phyloP scores from a whole-genome alignment of 768 basidiomycete genomes.

The Lactarius indigo region DNA sequence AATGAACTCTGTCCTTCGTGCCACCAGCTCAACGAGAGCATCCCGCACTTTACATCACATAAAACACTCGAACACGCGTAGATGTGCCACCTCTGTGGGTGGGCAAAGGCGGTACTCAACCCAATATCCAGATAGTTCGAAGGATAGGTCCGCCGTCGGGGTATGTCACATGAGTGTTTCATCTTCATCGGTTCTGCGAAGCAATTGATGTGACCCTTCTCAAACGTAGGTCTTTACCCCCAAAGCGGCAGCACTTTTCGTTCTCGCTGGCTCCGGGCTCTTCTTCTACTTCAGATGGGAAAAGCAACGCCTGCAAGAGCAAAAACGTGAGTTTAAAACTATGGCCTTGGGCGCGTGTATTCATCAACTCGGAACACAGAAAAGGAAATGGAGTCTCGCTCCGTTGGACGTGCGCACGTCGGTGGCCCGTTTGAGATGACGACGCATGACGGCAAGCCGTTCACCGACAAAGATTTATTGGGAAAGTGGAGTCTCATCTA shows the following conservation, averaged over 20 bases:
- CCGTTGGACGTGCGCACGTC: constrained; percentile 81
- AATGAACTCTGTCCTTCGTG: constrained; percentile 19
- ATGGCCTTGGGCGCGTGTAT: neutral
- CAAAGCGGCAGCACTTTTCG: constrained; percentile 74
- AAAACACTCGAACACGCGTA: neutral
- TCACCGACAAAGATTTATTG: constrained; percentile 78
- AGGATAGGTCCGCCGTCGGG: constrained; percentile 23
- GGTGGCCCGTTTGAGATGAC: constrained; percentile 87
- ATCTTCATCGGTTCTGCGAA: neutral
- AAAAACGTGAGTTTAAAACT: constrained; percentile 53
- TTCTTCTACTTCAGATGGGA: constrained; percentile 88
- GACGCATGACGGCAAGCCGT: constrained; percentile 59
- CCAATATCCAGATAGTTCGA: constrained; percentile 7
- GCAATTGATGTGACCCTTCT: neutral
- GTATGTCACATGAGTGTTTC: constrained; percentile 11
- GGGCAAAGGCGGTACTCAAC: constrained; percentile 7
- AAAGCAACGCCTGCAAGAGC: constrained; percentile 72
- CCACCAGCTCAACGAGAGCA: constrained; percentile 1
- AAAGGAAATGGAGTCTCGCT: constrained; percentile 66
- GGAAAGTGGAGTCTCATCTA: constrained; percentile 92
- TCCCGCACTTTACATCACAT: neutral
- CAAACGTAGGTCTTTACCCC: constrained; percentile 83
- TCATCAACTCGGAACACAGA: constrained; percentile 34
- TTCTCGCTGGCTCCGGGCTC: constrained; percentile 77
- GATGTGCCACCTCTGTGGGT: neutral